A percentile compares a stretch with the other conserved stretches of the same genome.
These are phyloP conservation scores for Umbilicus rupestris DNA, from an alignment of 164 flowering plant genomes.

Conservation along the genomic window DNA sequence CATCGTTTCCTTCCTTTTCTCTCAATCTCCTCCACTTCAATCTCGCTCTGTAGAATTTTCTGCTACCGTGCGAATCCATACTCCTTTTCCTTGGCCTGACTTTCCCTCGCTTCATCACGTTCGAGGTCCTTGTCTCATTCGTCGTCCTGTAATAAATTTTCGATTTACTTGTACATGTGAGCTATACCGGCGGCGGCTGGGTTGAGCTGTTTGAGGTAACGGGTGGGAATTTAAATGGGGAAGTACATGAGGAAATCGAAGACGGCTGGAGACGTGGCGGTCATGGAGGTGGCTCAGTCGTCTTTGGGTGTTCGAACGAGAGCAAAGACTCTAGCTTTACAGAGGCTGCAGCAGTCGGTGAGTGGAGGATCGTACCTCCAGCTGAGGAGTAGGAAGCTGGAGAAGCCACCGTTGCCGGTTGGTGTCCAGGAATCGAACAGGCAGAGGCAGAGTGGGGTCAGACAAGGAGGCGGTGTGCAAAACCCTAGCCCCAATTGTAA, in stretches of 20 bases:
- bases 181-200: not conserved
- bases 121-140: too few relatives aligned
- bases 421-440: constrained; percentile 12
- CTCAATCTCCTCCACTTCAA: too few relatives aligned
- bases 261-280: constrained; percentile 20
- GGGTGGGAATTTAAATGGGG: constrained; percentile 24
- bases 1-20: too few relatives aligned
- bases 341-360: constrained; percentile 15
- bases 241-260: constrained; percentile 42
- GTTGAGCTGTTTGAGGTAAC: constrained; percentile 8
- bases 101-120: too few relatives aligned
- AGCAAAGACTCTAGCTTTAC: constrained; percentile 39
- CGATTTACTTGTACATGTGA: not conserved
- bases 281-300: constrained; percentile 24
- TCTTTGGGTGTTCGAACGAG: constrained; percentile 36
- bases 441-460: not conserved
- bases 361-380: constrained; percentile 25
- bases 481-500: constrained; percentile 12
- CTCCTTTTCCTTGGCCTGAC: too few relatives aligned
- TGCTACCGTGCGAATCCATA: too few relatives aligned
- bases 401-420: constrained; percentile 19
- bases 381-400: constrained; percentile 35
- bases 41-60: too few relatives aligned
- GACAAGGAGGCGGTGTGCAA: not conserved
- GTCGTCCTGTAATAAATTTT: too few relatives aligned